Percentiles rank a stretch among this genome's conserved stretches.
phyloP scores from a whole-genome alignment of 2,329 filamentous ascomycete species.

The Aphanoascus verrucosus region DNA sequence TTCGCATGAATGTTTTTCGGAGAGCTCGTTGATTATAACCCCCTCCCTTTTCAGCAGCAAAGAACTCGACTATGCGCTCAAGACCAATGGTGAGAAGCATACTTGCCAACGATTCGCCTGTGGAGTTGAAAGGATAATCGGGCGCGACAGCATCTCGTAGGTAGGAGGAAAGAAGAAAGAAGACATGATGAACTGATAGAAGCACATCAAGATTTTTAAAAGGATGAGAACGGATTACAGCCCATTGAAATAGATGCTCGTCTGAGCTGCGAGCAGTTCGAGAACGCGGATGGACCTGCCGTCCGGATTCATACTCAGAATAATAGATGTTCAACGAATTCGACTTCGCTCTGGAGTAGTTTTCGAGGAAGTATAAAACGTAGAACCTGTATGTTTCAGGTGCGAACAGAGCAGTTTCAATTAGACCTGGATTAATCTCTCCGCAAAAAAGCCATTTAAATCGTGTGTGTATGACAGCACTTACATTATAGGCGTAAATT shows the following conservation, averaged over 20 bases:
- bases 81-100: constrained; percentile 32
- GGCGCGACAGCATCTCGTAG: constrained; percentile 30
- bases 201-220: constrained; percentile 33
- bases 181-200: constrained; percentile 34
- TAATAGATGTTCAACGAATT: constrained; percentile 31
- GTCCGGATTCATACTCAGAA: constrained; percentile 30
- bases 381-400: constrained; percentile 27
- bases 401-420: neutral
- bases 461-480: neutral
- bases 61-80: constrained; percentile 32
- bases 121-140: constrained; percentile 21
- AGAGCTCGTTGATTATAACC: constrained; percentile 32
- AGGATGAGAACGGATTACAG: constrained; percentile 31
- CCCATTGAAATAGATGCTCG: constrained; percentile 29
- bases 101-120: constrained; percentile 32
- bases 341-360: constrained; percentile 30
- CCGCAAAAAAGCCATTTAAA: neutral
- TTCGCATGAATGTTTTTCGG: constrained; percentile 36
- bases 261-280: constrained; percentile 26
- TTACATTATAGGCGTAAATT: constrained; percentile 34
- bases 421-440: neutral
- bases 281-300: constrained; percentile 29
- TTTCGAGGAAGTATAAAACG: constrained; percentile 32
- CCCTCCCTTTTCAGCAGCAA: constrained; percentile 36
- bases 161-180: constrained; percentile 32